A percentile compares a stretch with the other conserved stretches of the same genome.
These are phyloP conservation scores for Monilinia laxa DNA, from an alignment of 2,329 filamentous ascomycete genomes.

Conservation along the genomic window DNA sequence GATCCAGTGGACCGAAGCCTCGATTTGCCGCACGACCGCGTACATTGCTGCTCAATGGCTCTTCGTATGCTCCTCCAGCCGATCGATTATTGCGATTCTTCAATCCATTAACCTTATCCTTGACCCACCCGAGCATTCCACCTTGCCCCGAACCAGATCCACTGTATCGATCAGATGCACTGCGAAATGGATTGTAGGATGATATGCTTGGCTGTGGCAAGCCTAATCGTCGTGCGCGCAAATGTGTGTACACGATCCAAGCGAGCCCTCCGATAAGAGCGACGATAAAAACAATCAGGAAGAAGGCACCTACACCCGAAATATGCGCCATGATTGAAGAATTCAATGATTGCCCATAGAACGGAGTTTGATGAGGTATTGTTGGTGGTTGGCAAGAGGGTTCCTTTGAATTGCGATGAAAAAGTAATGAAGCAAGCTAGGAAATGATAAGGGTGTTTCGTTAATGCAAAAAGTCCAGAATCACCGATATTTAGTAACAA, in stretches of 20 bases:
- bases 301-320: slow-evolving; percentile 66
- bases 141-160: slow-evolving; percentile 51
- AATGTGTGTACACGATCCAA: slow-evolving; percentile 71
- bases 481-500: too few relatives aligned
- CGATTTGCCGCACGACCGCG: slow-evolving; percentile 47
- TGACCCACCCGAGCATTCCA: slow-evolving; percentile 72
- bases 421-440: too few relatives aligned
- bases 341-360: not conserved
- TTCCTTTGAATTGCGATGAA: too few relatives aligned
- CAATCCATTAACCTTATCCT: slow-evolving; percentile 62
- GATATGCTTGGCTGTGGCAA: slow-evolving; percentile 67
- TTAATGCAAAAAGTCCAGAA: too few relatives aligned
- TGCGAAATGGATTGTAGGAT: slow-evolving; percentile 69
- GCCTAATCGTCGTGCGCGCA: slow-evolving; percentile 71
- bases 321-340: slow-evolving; percentile 53
- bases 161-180: slow-evolving; percentile 42
- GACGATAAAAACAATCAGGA: slow-evolving; percentile 69
- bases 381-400: too few relatives aligned
- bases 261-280: slow-evolving; percentile 55
- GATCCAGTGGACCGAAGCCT: slow-evolving; percentile 69
- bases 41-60: slow-evolving; percentile 45
- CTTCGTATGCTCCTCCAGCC: slow-evolving; percentile 71
- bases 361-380: not conserved
- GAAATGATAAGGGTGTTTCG: too few relatives aligned
- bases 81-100: slow-evolving; percentile 65